These are phyloP conservation scores for Agaricus sinodeliciosus DNA, from an alignment of 768 basidiomycete species.

Conservation along the genomic window DNA sequence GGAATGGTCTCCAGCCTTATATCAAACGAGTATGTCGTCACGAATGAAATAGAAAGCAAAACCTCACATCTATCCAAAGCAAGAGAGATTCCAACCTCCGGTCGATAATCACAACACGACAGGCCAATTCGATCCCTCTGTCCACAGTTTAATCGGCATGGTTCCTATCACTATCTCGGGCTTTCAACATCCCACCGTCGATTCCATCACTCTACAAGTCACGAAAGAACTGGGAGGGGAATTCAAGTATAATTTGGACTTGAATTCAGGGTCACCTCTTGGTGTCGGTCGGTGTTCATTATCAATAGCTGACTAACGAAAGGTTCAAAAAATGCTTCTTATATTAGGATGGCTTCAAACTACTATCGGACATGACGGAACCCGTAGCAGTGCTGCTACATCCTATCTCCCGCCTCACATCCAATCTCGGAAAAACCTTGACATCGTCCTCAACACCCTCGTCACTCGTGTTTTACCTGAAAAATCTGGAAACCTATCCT, in stretches of 20 bases:
- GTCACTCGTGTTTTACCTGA: conserved; percentile 6
- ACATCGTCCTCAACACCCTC: conserved; percentile 7
- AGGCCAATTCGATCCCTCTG: conserved; percentile 24
- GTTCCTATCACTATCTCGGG: conserved; percentile 21
- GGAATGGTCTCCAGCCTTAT: conserved; percentile 23
- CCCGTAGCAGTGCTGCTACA: conserved; percentile 10
- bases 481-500: neutral
- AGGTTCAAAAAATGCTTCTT: neutral
- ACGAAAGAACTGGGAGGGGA: conserved; percentile 20
- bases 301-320: neutral
- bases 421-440: conserved; percentile 3
- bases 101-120: conserved; percentile 23
- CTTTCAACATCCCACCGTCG: conserved; percentile 17
- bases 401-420: conserved; percentile 4
- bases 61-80: conserved; percentile 8
- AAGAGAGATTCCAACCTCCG: conserved; percentile 20
- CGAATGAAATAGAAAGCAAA: neutral
- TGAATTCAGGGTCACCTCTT: conserved; percentile 11
- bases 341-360: conserved; percentile 7
- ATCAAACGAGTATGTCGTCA: conserved; percentile 13
- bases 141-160: conserved; percentile 23
- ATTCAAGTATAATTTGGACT: conserved; percentile 11
- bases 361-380: conserved; percentile 11
- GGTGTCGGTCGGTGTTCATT: conserved; percentile 9
- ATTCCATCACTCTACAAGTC: conserved; percentile 20